Evolutionary conservation across 257 asterid genomes (phyloP), one percentile per base, ranked within the genome.

Genomic region (Gardenia jasminoides): DNA sequence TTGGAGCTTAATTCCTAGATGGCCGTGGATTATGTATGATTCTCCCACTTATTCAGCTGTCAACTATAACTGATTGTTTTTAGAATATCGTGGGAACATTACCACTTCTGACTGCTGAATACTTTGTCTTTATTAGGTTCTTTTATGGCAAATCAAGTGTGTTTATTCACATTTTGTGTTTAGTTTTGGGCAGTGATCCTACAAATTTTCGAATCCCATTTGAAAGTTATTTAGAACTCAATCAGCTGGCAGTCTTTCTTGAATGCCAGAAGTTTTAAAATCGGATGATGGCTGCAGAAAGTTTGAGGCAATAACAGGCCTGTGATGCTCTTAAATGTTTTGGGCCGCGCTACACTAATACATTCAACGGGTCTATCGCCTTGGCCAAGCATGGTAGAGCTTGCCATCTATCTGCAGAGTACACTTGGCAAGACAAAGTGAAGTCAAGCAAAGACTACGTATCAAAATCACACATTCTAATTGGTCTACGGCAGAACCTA

Each of bases 401-500:
- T n/a, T n/a, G 70, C 62, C 59, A 31, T 69, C 47, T 28, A 78
- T 78, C 70, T 33, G 33, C 72, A 43, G 67, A 31, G 7, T 44
- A 50, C 81, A 83, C 73, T 30, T 75, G 83, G 71, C 79, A 64
- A n/a, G n/a, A 61, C 59, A 74, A 62, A 36, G 30, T 62, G 17
- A 26, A 74, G 59, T 56, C 77, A 52, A 43, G 59, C 50, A 44
- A 61, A 39, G 73, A 76, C 50, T 67, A 74, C 72, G 67, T 61
- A 84, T 84, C 88, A 77, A 85, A 85, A 30, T 71, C 69, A 79
- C 19, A 30, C 28, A 10, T 67, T 83, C 76, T 74, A 81, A 83
- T 83, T 83, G 87, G 86, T 77, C 66, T 71, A 74, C 1, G 28
- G 36, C 22, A 39, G 24, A 41, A 67, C 62, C 62, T 64, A 74